Conservation (phyloP, 2,329 filamentous ascomycete genomes). For the Trichoderma breve region DNA sequence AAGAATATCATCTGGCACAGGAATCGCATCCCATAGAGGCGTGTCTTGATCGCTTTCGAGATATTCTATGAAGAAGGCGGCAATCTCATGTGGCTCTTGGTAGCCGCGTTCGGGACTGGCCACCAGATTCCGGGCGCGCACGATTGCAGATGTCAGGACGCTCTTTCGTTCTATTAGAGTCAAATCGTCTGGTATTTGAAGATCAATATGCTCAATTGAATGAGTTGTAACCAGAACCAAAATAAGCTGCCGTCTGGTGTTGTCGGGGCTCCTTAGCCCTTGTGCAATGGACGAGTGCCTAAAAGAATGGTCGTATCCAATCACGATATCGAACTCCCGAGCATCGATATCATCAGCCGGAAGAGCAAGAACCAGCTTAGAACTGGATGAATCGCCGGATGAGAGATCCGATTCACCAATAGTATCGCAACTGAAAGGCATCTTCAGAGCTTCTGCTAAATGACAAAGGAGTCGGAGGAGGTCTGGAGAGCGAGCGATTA, state of each 20-base stretch:
- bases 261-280: conserved; percentile 22
- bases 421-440: conserved; percentile 37
- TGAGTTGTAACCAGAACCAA: conserved; percentile 50
- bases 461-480: conserved; percentile 53
- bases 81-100: conserved; percentile 46
- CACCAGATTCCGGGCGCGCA: conserved; percentile 39
- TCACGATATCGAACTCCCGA: conserved; percentile 48
- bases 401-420: conserved; percentile 28
- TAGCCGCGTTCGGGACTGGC: conserved; percentile 40
- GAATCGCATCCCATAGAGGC: conserved; percentile 47
- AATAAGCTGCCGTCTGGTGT: conserved; percentile 41
- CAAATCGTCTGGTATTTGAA: conserved; percentile 39
- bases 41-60: conserved; percentile 36
- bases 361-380: conserved; percentile 44
- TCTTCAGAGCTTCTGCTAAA: conserved; percentile 42
- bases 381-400: conserved; percentile 33
- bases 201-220: conserved; percentile 56
- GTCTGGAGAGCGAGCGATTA: conserved; percentile 51
- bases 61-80: conserved; percentile 46
- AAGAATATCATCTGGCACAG: conserved; percentile 49
- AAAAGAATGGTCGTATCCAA: conserved; percentile 55
- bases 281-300: conserved; percentile 35
- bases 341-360: conserved; percentile 40
- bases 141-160: conserved; percentile 40
- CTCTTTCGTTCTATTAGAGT: conserved; percentile 48